Evolutionary conservation across 139 green algal genomes (phyloP).

Genomic region (Chlorella sorokiniana): DNA sequence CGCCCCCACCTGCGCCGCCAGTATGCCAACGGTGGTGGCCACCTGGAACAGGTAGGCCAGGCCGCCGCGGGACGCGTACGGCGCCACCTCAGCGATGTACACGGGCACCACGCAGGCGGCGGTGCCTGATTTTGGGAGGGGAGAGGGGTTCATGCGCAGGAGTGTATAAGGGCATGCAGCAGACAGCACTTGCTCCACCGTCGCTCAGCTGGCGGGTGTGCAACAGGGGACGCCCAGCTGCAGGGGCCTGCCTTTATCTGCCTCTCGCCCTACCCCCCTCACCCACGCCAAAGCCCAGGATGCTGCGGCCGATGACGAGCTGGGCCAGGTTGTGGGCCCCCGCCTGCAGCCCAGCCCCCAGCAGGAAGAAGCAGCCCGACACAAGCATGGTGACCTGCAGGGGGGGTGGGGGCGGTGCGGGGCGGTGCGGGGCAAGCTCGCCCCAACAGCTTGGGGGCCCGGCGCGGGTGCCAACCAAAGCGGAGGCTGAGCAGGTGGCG

Average conservation of each 20-base stretch:
- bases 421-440: background rate
- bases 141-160: background rate
- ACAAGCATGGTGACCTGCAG: conserved; percentile 53
- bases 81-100: conserved; percentile 57
- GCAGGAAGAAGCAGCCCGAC: conserved; percentile 54
- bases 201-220: too few relatives aligned
- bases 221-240: too few relatives aligned
- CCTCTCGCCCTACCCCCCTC: conserved; percentile 41
- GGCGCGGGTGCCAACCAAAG: too few relatives aligned
- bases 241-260: too few relatives aligned
- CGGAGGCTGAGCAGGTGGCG: background rate
- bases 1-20: conserved; percentile 6
- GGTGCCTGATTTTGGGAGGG: background rate
- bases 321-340: conserved; percentile 54
- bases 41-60: conserved; percentile 37
- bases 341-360: conserved; percentile 54
- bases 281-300: conserved; percentile 78
- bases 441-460: too few relatives aligned
- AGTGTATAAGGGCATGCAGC: background rate
- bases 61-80: conserved; percentile 29
- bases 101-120: conserved; percentile 40
- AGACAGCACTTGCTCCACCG: too few relatives aligned
- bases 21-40: conserved; percentile 36
- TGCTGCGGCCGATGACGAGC: conserved; percentile 69
- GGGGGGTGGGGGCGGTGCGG: too few relatives aligned